Base-by-base conservation (phyloP, 1,139 yeast genomes). In the Meyerozyma athensensis region DNA sequence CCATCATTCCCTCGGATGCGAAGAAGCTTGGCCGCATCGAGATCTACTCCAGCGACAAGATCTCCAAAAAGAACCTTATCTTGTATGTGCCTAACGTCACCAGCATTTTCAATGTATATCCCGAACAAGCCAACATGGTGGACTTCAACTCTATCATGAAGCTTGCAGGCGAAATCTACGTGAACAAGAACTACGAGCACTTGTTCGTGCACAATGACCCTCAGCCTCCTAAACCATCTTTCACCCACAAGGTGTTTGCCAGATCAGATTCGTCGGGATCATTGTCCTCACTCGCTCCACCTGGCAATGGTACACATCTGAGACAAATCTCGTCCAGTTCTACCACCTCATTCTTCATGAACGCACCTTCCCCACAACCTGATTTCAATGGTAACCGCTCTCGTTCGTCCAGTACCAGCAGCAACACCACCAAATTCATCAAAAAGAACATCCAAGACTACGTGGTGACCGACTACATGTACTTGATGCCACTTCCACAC, bases 101-200 rank as follows among this genome's bases (percentile, higher is more conserved):
- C 35, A 61, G 68, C 31, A 63, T 66, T 32, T 72, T 61, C 51
- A 73, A 77, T 34, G 67, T 76, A n/a, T 77, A 71, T 49, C 81
- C 82, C 0, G 81, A 76, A 46, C 70, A 65, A 43, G 63, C 74
- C 34, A 64, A 57, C 31, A 72, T 74, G 68, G 74, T 77, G 45
- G 79, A 75, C 43, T 59, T 63, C 43, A 77, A 75, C 46, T 67
- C 80, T 10, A 61, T 77, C 36, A 65, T 77, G 65, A 73, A 76
- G 52, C 46, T 75, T 26, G 60, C 65, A 36, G 82, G 79, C 18
- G 73, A 72, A 31, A 63, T 75, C 26, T 67, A 60, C 49, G 65
- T 76, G 36, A 75, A 72, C 52, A 65, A 63, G 44, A 50, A 56
- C 36, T 63, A 53, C 46, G 71, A 68, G 44, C 53, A 62, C 36